These are phyloP conservation scores for Camellia granthamiana DNA, from an alignment of 148 eudicot genomes.

Conservation along the genomic window DNA sequence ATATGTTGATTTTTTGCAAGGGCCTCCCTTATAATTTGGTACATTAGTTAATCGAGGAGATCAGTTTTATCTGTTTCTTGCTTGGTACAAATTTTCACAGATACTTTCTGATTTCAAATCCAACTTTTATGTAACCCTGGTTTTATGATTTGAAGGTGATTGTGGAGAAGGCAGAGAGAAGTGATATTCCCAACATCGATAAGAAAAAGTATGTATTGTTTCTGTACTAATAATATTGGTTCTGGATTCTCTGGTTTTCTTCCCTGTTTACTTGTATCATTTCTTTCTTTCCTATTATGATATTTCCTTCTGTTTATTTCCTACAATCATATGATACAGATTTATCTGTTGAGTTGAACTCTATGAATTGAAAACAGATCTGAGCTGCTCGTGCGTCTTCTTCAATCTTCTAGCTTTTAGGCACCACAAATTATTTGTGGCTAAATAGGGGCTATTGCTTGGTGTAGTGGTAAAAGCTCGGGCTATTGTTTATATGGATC, in stretches of 20 bases:
- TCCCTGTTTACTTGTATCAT: background rate
- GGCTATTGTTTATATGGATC: no score
- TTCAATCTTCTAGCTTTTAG: background rate
- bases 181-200: conserved; percentile 77
- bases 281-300: no score
- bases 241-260: background rate
- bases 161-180: conserved; percentile 84
- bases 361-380: background rate
- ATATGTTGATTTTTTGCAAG: background rate
- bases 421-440: background rate
- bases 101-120: background rate
- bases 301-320: background rate
- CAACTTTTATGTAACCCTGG: background rate
- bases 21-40: background rate
- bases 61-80: background rate
- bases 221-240: background rate
- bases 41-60: background rate
- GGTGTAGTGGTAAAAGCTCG: background rate
- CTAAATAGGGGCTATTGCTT: background rate
- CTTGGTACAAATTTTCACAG: background rate
- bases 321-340: background rate
- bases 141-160: conserved; percentile 51
- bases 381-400: background rate
- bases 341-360: background rate
- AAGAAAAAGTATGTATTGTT: conserved; percentile 64